Conservation (phyloP, 441 rosid genomes). For the Euphorbia corollata region DNA sequence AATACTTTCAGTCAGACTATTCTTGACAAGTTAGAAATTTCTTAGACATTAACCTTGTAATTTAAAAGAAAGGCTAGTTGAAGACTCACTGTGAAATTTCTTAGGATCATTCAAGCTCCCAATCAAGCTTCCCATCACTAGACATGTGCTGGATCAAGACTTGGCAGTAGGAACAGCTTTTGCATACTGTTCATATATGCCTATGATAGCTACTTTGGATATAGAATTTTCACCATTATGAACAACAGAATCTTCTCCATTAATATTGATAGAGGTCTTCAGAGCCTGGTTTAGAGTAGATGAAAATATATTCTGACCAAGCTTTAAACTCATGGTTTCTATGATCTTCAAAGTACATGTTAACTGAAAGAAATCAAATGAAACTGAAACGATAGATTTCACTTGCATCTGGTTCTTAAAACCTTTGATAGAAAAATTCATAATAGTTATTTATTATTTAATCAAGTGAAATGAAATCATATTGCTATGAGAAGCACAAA, state of each 20-base stretch:
- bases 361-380: neutral
- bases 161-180: slow-evolving; percentile 1
- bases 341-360: neutral
- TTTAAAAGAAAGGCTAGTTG: neutral
- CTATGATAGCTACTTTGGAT: neutral
- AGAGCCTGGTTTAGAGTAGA: neutral
- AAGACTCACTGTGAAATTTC: neutral
- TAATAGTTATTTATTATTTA: neutral
- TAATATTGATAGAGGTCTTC: neutral
- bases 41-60: neutral
- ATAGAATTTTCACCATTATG: neutral
- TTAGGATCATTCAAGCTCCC: slow-evolving; percentile 1
- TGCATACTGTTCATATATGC: neutral
- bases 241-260: neutral
- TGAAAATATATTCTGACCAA: neutral
- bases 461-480: neutral
- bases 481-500: neutral
- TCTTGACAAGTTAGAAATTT: neutral
- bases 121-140: neutral
- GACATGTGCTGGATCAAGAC: neutral
- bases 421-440: neutral
- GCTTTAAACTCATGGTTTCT: neutral
- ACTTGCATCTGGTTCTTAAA: neutral
- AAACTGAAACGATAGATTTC: neutral
- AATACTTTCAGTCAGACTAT: neutral